Conservation (phyloP, 805 yeast species). For the Hyphopichia homilentoma region DNA sequence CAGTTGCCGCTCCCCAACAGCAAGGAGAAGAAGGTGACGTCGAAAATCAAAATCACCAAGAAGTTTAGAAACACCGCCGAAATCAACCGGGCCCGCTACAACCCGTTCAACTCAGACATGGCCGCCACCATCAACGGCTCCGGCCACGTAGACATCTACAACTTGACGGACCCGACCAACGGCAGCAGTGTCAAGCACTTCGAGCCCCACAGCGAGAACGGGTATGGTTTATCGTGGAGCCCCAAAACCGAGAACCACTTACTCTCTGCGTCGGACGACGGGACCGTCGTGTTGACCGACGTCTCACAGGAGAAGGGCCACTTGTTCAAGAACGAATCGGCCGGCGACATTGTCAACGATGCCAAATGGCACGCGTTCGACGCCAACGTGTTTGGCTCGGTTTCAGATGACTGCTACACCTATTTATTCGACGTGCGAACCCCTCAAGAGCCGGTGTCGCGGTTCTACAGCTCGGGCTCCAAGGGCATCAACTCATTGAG, state of each 20-base stretch:
- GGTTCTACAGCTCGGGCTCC: conserved; percentile 22
- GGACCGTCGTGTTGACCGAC: conserved; percentile 61
- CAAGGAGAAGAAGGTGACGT: conserved; percentile 31
- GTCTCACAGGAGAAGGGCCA: conserved; percentile 12
- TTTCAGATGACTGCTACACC: conserved; percentile 64
- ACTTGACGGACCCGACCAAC: conserved; percentile 24
- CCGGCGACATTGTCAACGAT: conserved; percentile 66
- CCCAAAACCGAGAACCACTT: conserved; percentile 44
- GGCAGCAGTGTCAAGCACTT: conserved; percentile 26
- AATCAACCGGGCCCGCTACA: conserved; percentile 67
- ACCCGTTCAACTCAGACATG: conserved; percentile 55
- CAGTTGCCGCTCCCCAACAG: conserved; percentile 44
- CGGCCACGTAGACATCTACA: conserved; percentile 59
- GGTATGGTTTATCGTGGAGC: conserved; percentile 75
- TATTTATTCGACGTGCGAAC: conserved; percentile 53
- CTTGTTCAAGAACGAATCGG: conserved; percentile 23
- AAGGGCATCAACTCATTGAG: conserved; percentile 58
- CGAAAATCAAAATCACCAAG: conserved; percentile 58
- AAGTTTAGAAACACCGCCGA: conserved; percentile 63
- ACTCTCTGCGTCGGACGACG: conserved; percentile 65
- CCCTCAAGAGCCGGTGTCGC: conserved; percentile 19
- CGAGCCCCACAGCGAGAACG: conserved; percentile 59
- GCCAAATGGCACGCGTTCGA: conserved; percentile 65
- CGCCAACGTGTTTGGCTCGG: conserved; percentile 58
- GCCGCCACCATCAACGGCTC: conserved; percentile 67